Evolutionary conservation across 2,329 filamentous ascomycete genomes (phyloP).

Genomic region (Sclerotinia nivalis): DNA sequence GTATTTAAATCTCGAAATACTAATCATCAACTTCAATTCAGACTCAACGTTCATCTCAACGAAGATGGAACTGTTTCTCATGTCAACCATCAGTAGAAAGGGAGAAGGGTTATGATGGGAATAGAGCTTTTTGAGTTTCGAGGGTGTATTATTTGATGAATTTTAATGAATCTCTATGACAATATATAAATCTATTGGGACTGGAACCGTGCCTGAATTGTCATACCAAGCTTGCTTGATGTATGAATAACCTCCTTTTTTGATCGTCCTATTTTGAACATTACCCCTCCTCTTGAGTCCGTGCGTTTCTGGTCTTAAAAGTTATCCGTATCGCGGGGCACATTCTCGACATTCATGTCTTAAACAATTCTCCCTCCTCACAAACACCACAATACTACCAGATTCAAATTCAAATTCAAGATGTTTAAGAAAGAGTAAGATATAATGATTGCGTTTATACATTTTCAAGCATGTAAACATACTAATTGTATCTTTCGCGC

Average conservation of each 20-base stretch:
- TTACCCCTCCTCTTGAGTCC: conserved; percentile 19
- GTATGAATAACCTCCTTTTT: conserved; percentile 5
- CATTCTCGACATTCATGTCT: conserved; percentile 21
- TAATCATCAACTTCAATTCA: conserved; percentile 40
- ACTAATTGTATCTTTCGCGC: conserved; percentile 34
- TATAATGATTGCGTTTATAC: conserved; percentile 38
- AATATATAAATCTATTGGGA: background rate
- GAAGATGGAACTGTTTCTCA: conserved; percentile 62
- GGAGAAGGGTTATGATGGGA: background rate
- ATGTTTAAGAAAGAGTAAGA: conserved; percentile 94
- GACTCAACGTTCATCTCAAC: conserved; percentile 60
- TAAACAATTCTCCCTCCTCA: conserved; percentile 20
- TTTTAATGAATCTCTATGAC: background rate
- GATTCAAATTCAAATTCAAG: conserved; percentile 38
- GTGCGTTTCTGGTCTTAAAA: conserved; percentile 23
- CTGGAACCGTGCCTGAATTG: background rate
- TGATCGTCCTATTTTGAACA: background rate
- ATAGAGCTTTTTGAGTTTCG: background rate
- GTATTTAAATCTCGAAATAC: background rate
- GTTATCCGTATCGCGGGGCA: conserved; percentile 33
- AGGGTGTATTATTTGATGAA: conserved; percentile 1
- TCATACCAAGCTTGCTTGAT: background rate
- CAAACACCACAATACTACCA: conserved; percentile 20
- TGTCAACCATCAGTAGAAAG: conserved; percentile 49
- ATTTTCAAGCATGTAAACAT: conserved; percentile 22